Conservation (phyloP, 2,329 filamentous ascomycete genomes). For the Xylaria sp. region DNA sequence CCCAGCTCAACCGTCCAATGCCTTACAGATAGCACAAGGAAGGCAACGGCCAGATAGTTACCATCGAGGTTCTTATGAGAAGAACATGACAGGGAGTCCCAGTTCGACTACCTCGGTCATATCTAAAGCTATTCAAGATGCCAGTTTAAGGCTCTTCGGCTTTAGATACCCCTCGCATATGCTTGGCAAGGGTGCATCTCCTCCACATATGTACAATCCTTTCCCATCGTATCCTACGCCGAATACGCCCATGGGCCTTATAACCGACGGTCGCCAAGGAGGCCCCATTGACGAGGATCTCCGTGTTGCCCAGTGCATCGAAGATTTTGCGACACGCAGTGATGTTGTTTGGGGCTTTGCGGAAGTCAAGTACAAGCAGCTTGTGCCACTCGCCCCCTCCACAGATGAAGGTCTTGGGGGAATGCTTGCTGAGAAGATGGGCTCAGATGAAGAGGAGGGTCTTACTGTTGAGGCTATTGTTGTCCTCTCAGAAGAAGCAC, state of each 20-base stretch:
- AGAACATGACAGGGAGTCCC: constrained; percentile 73
- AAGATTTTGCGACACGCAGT: constrained; percentile 90
- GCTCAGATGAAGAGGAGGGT: constrained; percentile 74
- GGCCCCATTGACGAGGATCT: constrained; percentile 79
- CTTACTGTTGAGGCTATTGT: constrained; percentile 88
- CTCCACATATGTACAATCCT: constrained; percentile 78
- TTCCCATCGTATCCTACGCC: constrained; percentile 87
- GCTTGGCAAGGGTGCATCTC: constrained; percentile 72
- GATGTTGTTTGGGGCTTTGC: constrained; percentile 98
- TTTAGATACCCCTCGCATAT: constrained; percentile 74
- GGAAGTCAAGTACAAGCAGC: constrained; percentile 97
- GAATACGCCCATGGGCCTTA: constrained; percentile 67
- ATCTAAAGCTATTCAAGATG: constrained; percentile 93
- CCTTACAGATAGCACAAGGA: constrained; percentile 77
- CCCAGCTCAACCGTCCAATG: constrained; percentile 72
- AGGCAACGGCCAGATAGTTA: constrained; percentile 74
- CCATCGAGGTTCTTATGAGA: constrained; percentile 82
- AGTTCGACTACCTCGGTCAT: constrained; percentile 87
- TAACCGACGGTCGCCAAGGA: constrained; percentile 72
- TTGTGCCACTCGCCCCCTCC: constrained; percentile 88
- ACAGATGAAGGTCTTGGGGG: constrained; percentile 76
- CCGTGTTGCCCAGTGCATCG: constrained; percentile 80
- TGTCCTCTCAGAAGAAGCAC: constrained; percentile 88
- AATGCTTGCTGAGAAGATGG: constrained; percentile 62
- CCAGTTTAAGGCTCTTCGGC: constrained; percentile 79